Conservation (phyloP, 495 filamentous ascomycete species). For the Penicillium taxi region DNA sequence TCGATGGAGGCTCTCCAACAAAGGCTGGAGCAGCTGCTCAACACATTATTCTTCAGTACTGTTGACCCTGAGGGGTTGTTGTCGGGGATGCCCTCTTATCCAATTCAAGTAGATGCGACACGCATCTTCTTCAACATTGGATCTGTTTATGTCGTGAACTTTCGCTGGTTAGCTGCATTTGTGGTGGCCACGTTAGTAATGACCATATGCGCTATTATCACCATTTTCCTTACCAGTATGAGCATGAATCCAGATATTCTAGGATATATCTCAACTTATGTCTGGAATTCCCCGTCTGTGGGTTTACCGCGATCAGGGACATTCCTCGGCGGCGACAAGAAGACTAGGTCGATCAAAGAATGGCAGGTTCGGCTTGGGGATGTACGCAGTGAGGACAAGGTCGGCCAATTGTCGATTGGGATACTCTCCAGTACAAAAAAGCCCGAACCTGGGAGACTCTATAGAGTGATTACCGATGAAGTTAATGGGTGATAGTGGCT, state of each 20-base stretch:
- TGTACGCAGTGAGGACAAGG: not conserved
- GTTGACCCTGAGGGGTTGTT: not conserved
- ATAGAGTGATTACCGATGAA: no score
- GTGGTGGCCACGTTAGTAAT: not conserved
- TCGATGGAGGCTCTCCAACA: not conserved
- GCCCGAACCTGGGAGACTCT: no score
- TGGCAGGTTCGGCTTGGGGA: not conserved
- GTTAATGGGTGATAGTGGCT: no score
- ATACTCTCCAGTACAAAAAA: no score
- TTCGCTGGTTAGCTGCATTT: not conserved
- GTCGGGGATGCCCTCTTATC: not conserved
- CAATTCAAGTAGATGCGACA: not conserved
- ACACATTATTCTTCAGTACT: conserved; percentile 1
- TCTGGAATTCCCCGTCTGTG: not conserved
- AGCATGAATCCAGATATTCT: conserved; percentile 1
- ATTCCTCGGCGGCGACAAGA: not conserved
- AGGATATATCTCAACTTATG: not conserved
- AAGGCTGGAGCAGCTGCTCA: not conserved
- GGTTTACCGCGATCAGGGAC: not conserved
- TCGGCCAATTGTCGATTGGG: not conserved
- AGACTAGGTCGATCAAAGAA: not conserved
- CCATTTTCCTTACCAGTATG: not conserved
- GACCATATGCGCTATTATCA: not conserved
- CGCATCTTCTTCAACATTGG: not conserved
- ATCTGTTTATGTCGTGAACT: not conserved